Conservation (phyloP, 805 yeast species). For the Lachancea dasiensis region DNA sequence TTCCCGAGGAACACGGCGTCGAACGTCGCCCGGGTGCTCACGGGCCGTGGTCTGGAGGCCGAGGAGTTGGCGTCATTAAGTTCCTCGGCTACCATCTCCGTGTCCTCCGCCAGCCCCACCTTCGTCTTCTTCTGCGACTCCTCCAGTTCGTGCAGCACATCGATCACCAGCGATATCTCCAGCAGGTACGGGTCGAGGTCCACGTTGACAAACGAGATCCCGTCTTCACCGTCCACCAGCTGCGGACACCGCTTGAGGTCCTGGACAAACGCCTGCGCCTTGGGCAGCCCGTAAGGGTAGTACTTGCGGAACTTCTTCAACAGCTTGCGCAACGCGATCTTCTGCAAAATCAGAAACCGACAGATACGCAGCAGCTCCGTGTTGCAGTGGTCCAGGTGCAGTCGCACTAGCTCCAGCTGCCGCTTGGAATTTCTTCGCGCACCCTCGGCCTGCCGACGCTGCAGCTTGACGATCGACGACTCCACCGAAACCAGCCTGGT, state of each 20-base stretch:
- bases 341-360: conserved; percentile 53
- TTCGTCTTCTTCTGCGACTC: conserved; percentile 1
- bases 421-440: conserved; percentile 8
- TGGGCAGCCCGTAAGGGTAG: conserved; percentile 16
- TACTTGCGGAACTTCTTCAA: conserved; percentile 43
- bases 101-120: too few relatives aligned
- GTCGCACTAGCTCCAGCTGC: conserved; percentile 14
- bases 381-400: conserved; percentile 22
- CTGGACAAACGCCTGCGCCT: conserved; percentile 15
- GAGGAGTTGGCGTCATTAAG: too few relatives aligned
- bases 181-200: conserved; percentile 45
- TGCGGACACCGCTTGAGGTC: conserved; percentile 15
- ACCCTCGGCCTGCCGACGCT: conserved; percentile 5
- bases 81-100: too few relatives aligned
- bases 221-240: conserved; percentile 32
- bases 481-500: conserved; percentile 27
- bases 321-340: conserved; percentile 54
- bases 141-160: conserved; percentile 30
- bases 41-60: too few relatives aligned
- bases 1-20: conserved; percentile 36
- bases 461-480: conserved; percentile 18
- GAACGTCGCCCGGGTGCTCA: conserved; percentile 23
- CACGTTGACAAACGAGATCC: conserved; percentile 42
- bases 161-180: conserved; percentile 41
- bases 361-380: conserved; percentile 46